phyloP scores from a whole-genome alignment of 2,329 filamentous ascomycete genomes.

The Xylaria hypoxylon region DNA sequence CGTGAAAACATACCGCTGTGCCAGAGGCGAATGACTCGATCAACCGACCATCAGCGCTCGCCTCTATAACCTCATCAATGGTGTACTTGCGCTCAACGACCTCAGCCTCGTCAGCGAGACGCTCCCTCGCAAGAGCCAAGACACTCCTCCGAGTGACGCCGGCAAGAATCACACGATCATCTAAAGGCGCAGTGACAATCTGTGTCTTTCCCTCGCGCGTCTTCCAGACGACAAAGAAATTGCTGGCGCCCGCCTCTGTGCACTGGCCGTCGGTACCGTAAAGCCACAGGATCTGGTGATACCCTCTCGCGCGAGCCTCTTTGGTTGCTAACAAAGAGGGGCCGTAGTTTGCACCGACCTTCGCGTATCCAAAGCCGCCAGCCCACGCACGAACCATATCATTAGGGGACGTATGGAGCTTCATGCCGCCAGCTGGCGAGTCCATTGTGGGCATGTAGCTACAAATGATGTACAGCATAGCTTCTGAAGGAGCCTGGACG shows the following conservation, averaged over 20 bases:
- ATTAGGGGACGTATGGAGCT: conserved; percentile 80
- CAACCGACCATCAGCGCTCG: conserved; percentile 78
- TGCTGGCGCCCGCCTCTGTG: conserved; percentile 91
- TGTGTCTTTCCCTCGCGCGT: conserved; percentile 72
- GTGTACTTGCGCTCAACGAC: conserved; percentile 86
- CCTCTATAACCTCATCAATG: conserved; percentile 80
- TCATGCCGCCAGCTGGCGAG: conserved; percentile 68
- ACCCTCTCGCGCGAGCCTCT: conserved; percentile 79
- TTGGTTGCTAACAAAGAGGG: conserved; percentile 82
- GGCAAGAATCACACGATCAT: conserved; percentile 85
- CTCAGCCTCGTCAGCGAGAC: conserved; percentile 70
- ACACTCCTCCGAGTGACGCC: conserved; percentile 88
- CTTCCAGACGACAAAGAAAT: conserved; percentile 89
- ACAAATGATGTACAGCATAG: conserved; percentile 87
- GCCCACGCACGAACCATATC: conserved; percentile 93
- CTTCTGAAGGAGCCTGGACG: conserved; percentile 81
- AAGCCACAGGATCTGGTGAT: conserved; percentile 93
- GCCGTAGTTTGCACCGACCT: conserved; percentile 94
- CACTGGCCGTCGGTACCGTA: conserved; percentile 82
- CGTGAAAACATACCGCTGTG: conserved; percentile 74
- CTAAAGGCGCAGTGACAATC: conserved; percentile 85
- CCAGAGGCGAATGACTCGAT: conserved; percentile 89
- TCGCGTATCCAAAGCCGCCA: conserved; percentile 91
- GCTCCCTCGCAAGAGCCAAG: conserved; percentile 75
- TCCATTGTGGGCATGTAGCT: conserved; percentile 71